phyloP scores from a whole-genome alignment of 2,329 filamentous ascomycete species.

The Phyllachora maydis region DNA sequence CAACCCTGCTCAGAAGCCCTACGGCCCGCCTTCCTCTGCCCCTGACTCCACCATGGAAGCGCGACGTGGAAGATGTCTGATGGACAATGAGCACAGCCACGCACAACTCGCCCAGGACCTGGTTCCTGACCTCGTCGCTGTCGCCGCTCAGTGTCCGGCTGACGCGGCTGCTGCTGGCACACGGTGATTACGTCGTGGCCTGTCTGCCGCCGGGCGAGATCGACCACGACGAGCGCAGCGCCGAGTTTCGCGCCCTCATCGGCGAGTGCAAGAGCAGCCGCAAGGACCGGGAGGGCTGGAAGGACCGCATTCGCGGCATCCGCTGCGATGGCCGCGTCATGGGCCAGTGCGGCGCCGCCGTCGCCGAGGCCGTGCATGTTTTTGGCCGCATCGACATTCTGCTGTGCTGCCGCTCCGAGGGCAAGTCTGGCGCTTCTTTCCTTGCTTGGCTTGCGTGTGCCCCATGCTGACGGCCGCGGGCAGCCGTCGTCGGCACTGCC shows the following conservation, averaged over 20 bases:
- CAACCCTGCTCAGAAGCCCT: neutral
- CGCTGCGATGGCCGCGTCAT: constrained; percentile 40
- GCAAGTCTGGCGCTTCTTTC: constrained; percentile 22
- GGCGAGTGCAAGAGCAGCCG: constrained; percentile 41
- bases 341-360: constrained; percentile 61
- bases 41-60: constrained; percentile 1
- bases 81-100: constrained; percentile 25
- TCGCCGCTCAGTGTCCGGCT: constrained; percentile 72
- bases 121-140: constrained; percentile 77
- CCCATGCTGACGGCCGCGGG: neutral
- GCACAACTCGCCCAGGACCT: constrained; percentile 63
- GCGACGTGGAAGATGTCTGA: constrained; percentile 10
- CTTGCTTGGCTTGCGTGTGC: too few species aligned
- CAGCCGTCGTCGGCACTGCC: constrained; percentile 66
- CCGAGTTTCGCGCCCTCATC: constrained; percentile 64
- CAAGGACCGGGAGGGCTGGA: constrained; percentile 58
- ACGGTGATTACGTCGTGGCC: constrained; percentile 79
- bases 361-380: constrained; percentile 66
- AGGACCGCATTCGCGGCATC: constrained; percentile 50
- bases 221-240: constrained; percentile 53
- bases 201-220: constrained; percentile 64
- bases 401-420: constrained; percentile 75
- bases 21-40: constrained; percentile 5
- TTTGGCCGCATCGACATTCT: constrained; percentile 84
- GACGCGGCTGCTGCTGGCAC: constrained; percentile 61